Percentiles rank a stretch among this genome's conserved stretches.
phyloP scores from a whole-genome alignment of 331 rosid genomes.

The Arachis monticola region DNA sequence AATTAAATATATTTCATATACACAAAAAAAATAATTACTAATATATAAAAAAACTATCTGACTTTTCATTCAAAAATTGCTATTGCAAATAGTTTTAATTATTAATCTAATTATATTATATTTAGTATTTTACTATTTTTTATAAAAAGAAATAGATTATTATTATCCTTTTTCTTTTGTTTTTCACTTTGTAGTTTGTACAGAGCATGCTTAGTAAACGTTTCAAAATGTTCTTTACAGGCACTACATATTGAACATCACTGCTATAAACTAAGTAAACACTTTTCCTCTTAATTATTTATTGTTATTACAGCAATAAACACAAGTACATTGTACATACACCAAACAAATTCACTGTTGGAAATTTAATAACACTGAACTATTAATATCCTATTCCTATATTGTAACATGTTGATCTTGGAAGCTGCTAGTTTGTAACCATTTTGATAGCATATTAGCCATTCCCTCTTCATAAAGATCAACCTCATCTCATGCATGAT shows the following conservation, averaged over 20 bases:
- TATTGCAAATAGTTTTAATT: no score
- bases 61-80: no score
- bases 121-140: no score
- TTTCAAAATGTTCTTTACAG: conserved; percentile 24
- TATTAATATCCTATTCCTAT: conserved; percentile 34
- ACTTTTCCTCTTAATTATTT: conserved; percentile 4
- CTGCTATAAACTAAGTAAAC: conserved; percentile 30
- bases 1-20: no score
- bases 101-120: no score
- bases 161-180: no score
- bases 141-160: no score
- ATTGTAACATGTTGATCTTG: background rate
- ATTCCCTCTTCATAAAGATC: conserved; percentile 31
- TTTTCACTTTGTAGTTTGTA: no score
- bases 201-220: background rate
- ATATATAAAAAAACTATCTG: no score
- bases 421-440: background rate
- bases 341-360: conserved; percentile 20
- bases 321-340: background rate
- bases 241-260: conserved; percentile 34
- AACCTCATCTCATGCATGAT: conserved; percentile 4
- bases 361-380: conserved; percentile 28
- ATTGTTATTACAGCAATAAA: conserved; percentile 39
- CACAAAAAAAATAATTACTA: no score
- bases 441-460: conserved; percentile 31